phyloP scores from a whole-genome alignment of 2,329 filamentous ascomycete genomes.

The Colletotrichum destructivum region DNA sequence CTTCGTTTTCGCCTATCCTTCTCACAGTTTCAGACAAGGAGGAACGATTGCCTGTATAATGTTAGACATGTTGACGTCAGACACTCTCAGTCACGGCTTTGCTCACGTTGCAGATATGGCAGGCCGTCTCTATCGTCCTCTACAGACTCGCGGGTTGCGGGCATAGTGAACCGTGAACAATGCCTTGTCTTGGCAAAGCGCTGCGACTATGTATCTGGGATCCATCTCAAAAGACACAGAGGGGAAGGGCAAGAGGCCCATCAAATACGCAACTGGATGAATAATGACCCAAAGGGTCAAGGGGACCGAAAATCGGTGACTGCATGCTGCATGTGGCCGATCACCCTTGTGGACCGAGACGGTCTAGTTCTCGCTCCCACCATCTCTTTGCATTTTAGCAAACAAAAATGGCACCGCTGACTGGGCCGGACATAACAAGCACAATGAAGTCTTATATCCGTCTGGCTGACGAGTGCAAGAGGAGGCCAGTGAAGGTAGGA shows the following conservation, averaged over 20 bases:
- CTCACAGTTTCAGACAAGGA: slow-evolving; percentile 24
- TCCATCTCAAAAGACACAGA: slow-evolving; percentile 13
- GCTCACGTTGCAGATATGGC: slow-evolving; percentile 29
- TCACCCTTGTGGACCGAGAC: slow-evolving; percentile 28
- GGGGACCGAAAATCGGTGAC: slow-evolving; percentile 36
- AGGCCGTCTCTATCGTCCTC: slow-evolving; percentile 4
- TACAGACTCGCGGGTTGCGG: neutral
- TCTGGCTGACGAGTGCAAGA: slow-evolving; percentile 31
- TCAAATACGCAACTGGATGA: slow-evolving; percentile 37
- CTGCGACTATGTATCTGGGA: slow-evolving; percentile 2
- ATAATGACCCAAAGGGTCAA: slow-evolving; percentile 22
- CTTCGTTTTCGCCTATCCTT: slow-evolving; percentile 57
- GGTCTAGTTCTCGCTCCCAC: slow-evolving; percentile 31
- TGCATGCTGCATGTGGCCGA: slow-evolving; percentile 39
- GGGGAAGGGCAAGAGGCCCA: slow-evolving; percentile 8
- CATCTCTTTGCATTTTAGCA: slow-evolving; percentile 24
- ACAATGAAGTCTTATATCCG: slow-evolving; percentile 33
- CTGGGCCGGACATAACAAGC: slow-evolving; percentile 33
- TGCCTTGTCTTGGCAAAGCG: neutral
- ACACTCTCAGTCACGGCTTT: neutral
- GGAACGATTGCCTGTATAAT: slow-evolving; percentile 12
- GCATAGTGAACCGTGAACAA: slow-evolving; percentile 27
- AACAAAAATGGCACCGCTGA: slow-evolving; percentile 11
- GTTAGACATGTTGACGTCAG: neutral
- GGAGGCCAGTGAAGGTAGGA: neutral